phyloP scores from a whole-genome alignment of 768 basidiomycete species.

The Leccinum arenicola region DNA sequence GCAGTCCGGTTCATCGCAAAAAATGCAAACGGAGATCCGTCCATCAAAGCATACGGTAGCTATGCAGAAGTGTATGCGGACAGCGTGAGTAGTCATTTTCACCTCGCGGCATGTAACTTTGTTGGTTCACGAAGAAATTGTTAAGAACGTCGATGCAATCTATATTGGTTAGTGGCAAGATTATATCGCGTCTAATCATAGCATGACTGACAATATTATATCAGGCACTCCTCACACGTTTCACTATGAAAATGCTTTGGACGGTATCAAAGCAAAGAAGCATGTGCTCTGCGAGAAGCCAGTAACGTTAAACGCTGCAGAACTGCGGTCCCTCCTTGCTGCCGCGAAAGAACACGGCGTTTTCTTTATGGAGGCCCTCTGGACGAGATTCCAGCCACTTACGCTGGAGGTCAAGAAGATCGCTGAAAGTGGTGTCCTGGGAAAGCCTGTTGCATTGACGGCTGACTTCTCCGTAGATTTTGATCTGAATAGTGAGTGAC shows the following conservation, averaged over 20 bases:
- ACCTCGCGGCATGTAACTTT: neutral
- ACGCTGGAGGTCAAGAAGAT: constrained; percentile 60
- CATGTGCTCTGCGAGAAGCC: constrained; percentile 90
- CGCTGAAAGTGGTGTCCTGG: constrained; percentile 60
- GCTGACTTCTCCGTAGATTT: constrained; percentile 80
- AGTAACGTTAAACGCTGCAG: constrained; percentile 72
- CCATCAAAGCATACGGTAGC: constrained; percentile 65
- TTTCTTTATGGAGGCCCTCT: constrained; percentile 92
- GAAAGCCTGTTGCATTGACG: constrained; percentile 61
- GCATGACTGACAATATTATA: constrained; percentile 2
- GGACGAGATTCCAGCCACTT: constrained; percentile 82
- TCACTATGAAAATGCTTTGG: constrained; percentile 76
- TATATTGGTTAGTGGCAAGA: constrained; percentile 56
- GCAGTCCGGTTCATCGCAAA: constrained; percentile 67
- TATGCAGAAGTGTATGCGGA: constrained; percentile 77
- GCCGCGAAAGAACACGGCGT: constrained; percentile 76
- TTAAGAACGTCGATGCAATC: constrained; percentile 67
- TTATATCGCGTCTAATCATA: neutral
- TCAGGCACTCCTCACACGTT: constrained; percentile 81
- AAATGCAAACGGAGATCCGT: constrained; percentile 46
- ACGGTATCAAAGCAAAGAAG: constrained; percentile 75
- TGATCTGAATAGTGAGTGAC: constrained; percentile 51
- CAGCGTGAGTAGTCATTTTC: constrained; percentile 40
- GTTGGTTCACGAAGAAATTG: constrained; percentile 1
- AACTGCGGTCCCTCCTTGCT: constrained; percentile 67